Evolutionary conservation across 768 basidiomycete genomes (phyloP), one percentile per base, ranked within the genome.

Genomic region (Agaricus blazei): DNA sequence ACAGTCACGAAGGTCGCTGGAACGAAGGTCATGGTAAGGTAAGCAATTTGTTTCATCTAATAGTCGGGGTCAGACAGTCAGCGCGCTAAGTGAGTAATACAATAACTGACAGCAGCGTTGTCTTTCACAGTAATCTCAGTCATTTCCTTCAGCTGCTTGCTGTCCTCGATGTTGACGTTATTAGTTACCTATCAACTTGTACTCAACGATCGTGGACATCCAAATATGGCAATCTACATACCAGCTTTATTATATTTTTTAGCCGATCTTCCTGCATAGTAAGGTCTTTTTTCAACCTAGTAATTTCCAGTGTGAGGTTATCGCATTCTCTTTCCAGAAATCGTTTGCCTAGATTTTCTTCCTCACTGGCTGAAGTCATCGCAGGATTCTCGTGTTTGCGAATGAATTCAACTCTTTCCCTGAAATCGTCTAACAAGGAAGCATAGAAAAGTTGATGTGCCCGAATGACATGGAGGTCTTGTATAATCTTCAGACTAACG

Each of bases 11-110:
- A 80, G 9, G 78, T 77, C 0, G 81, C 79, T 2, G 84, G 84
- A 4, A 85, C 67, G 65, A 84, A 85, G 19, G 81, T 60, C 81
- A 85, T 84, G 1, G 80, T 79, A 9, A 85, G 68, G 60, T 84
- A 85, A 0, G 82, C 77, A 44, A 85, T 78, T 65, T 84, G 78
- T 52, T 76, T 79, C 78, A 79, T 81, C 65, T 65, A 52, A 24
- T 49, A 29, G 11, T 14, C 11, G 26, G 27, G 15, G 44, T 51
- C 9, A 9, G 27, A 23, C 14, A 38, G 31, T 12, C 43, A 23
- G 14, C 24, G 11, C n/a, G 51, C 23, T 54, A 11, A 28, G 23
- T 37, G 12, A 27, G 48, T 7, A 15, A 31, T n/a, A 51, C 59
- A 29, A 4, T 19, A 48, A 64, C 54, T 14, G 31, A 56, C 54